Conservation (phyloP, 23 red algal genomes). For the Cyanidium caldarium region DNA sequence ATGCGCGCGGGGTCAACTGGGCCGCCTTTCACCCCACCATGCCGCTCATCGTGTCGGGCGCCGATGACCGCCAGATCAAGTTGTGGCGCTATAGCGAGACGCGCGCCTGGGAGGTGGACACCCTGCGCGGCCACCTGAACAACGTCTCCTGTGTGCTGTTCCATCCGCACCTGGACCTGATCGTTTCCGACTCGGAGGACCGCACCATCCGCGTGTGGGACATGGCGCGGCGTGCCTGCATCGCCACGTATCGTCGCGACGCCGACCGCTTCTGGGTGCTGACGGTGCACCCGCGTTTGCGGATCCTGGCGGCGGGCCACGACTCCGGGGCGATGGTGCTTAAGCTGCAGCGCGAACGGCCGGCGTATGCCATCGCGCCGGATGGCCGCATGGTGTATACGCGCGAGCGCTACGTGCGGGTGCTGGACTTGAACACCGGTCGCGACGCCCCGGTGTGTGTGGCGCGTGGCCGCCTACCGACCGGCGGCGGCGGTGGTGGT, state of each 20-base stretch:
- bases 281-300: constrained; percentile 71
- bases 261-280: constrained; percentile 97
- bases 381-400: constrained; percentile 49
- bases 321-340: constrained; percentile 89
- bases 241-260: constrained; percentile 77
- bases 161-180: constrained; percentile 72
- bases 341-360: constrained; percentile 92
- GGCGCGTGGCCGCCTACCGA: constrained; percentile 11
- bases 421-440: constrained; percentile 81
- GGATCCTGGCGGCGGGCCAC: constrained; percentile 86
- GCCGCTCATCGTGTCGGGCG: constrained; percentile 87
- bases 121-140: constrained; percentile 90
- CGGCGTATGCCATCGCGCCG: constrained; percentile 44
- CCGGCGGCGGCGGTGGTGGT: not conserved
- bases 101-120: constrained; percentile 92
- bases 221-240: constrained; percentile 65
- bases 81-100: constrained; percentile 85
- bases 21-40: constrained; percentile 87
- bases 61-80: constrained; percentile 93
- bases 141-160: constrained; percentile 98
- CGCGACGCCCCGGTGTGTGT: constrained; percentile 67
- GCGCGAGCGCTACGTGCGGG: constrained; percentile 70
- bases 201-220: constrained; percentile 99
- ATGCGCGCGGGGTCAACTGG: constrained; percentile 98
- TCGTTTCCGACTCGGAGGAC: constrained; percentile 88